Base-by-base conservation (phyloP, 768 basidiomycete genomes). In the Pulveroboletus sp. region DNA sequence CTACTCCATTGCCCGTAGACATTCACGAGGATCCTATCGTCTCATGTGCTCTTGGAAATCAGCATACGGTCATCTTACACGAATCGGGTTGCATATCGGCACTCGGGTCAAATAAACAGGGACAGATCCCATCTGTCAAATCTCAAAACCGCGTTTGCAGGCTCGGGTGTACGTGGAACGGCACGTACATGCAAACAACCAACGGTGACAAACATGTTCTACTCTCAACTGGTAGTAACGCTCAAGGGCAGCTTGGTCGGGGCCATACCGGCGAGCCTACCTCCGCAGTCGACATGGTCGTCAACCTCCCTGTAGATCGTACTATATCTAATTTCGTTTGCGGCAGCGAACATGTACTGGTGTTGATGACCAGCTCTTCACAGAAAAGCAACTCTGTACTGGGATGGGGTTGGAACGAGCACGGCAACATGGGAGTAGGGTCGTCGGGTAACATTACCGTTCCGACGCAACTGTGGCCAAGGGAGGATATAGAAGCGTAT, bases 381-480 rank as follows among this genome's bases (percentile, higher is more conserved):
- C 54, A 58, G 1, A 76, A 79, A 55, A 31, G 37, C 5, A 27
- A 46, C 21, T 39, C 51, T 8, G 77, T 93, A 0, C 89, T 82
- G 80, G 89, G 82, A 0, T 96, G 94, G 90, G 95, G 95, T 0
- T 98, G 95, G 94, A 98, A 97, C 66, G 95, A 98, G 66, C 95
- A 97, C 63, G 95, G 95, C 7, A 98, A 96, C 66, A 73, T 97
- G 26, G 93, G 89, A 0, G 61, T 81, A 21, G 85, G 83, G 0
- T 71, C 75, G 32, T 80, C 79, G 5, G 69, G 73, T 4, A 84
- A 93, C 57, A 67, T 79, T 8, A 53, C 59, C 7, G 26, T 61
- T 14, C 84, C 86, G 14, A 63, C 70, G 10, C 77, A 68, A 54
- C 60, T 89, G 10, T 85, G 85, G 81, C 76, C 81, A 0, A 57